A percentile compares a stretch with the other conserved stretches of the same genome.
These are phyloP conservation scores for Mycena galericulata DNA, from an alignment of 768 basidiomycete species.

Conservation along the genomic window DNA sequence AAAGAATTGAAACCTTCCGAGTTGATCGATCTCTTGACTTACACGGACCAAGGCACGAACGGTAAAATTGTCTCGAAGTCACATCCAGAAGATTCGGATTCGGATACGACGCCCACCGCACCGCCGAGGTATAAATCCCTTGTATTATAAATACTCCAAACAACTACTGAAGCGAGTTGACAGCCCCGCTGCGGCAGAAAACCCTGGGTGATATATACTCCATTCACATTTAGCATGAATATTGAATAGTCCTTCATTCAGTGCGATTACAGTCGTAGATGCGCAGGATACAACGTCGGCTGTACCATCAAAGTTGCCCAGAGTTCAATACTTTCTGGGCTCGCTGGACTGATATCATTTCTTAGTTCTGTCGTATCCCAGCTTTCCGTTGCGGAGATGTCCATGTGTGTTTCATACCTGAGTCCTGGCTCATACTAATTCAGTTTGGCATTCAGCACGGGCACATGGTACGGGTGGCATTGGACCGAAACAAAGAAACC, in stretches of 20 bases:
- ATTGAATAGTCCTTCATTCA: background rate
- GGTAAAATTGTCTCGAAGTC: background rate
- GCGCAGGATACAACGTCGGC: background rate
- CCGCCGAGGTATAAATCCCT: background rate
- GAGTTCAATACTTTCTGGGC: background rate
- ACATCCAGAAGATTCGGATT: background rate
- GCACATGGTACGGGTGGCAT: constrained; percentile 27
- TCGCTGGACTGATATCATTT: background rate
- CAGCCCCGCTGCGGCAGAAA: background rate
- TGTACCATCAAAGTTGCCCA: background rate
- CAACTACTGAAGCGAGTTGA: background rate
- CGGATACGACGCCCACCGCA: background rate
- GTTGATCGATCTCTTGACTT: background rate
- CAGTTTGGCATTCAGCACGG: constrained; percentile 9
- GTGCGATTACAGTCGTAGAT: constrained; percentile 7
- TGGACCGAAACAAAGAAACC: constrained; percentile 22
- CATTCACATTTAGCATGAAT: too few relatives aligned
- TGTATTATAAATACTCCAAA: background rate
- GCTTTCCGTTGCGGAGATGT: constrained; percentile 5
- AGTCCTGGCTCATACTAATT: background rate
- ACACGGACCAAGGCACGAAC: too few relatives aligned
- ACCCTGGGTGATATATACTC: too few relatives aligned
- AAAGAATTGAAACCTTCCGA: background rate
- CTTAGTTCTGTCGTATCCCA: background rate
- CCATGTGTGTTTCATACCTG: background rate